Base-by-base conservation (phyloP, 2,329 filamentous ascomycete species). In the Pseudogymnoascus sp. region DNA sequence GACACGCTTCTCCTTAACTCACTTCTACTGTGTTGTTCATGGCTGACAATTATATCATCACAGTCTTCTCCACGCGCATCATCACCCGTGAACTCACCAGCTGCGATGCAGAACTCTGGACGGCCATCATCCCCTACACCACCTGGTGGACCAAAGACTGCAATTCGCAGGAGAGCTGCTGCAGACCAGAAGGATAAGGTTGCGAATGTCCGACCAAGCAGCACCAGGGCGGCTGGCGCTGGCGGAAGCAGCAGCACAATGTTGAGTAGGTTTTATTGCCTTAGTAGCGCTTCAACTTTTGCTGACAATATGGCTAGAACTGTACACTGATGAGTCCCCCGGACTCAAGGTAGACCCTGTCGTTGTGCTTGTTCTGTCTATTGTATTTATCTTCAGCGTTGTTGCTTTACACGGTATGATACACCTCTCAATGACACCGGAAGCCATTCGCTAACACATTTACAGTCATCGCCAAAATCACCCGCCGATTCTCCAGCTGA, bases 331-430 rank as follows among this genome's bases (percentile, higher is more conserved):
- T 75, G 94, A 99, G 81, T 96, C 91, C 68, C 94, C 94, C 63
- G 94, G 94, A 66, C 82, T 99, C 72, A 96, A 97, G 82, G 94
- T 99, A 68, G 94, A 99, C 76, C 94, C 94, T 21, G 94, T 99
- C 64, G 92, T 99, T 68, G 93, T 99, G 67, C 84, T 99, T 73
- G 94, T 97, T 69, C 83, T 99, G 70, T 96, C 91, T 73, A 85
- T 99, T 71, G 94, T 96, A 66, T 99, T 99, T 79, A 99, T 99
- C 78, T 97, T 99, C 81, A 94, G 90, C 73, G 94, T 99, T 74
- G 94, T 99, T 73, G 92, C 92, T 70, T 83, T 99, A 74, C 94
- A 99, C 80, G 92, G 94, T 97, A 86, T 71, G 91, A 82, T 31
- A 13, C 55, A 33, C 38, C 15, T 27, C 6, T 5, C 15, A 29